Base-by-base conservation (phyloP, 208 protist species). In the Trypanosomatidae sp. region DNA sequence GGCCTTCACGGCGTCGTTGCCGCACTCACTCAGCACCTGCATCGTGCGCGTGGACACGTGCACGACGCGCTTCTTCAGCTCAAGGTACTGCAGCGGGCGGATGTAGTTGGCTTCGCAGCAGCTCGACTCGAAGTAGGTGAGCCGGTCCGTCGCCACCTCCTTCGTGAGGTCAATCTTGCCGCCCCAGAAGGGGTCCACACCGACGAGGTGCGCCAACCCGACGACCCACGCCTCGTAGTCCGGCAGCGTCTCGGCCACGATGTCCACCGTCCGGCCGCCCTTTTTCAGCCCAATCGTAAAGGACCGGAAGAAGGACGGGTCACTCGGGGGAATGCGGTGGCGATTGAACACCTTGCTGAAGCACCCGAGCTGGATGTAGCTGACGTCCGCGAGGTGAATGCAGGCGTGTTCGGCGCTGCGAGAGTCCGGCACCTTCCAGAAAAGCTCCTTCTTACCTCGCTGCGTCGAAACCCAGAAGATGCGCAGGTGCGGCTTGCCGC, bases 161-260 rank as follows among this genome's bases (percentile, higher is more conserved):
- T 77, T 83, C 25, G 86, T 88, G 59, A 98, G 75, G 71, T 97
- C 91, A 8, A 97, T 85, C 52, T 93, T 93, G 43, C 90, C 87
- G n/a, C 94, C 94, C 91, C 92, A 98, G 15, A 81, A 66, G n/a
- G 95, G 94, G 69, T 97, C 93, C 3, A 97, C 84, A 33, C 86
- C 81, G 44, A 96, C 77, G 19, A 98, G 76, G 74, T 95, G 85
- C 1, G 90, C 87, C 1, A 98, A 81, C 0, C 92, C 95, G 13
- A 98, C 76, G 19, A 98, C 83, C 94, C 94, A 98, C 59, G 95
- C 95, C 80, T 98, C 95, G 76, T 94, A 97, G 76, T 98, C 95
- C n/a, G 91, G 82, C 19, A 93, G 44, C 39, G 89, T 86, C 62
- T 92, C 85, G 2, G 93, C 92, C 2, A 98, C 92, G 36, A 97